Base-by-base conservation (phyloP, 352 stramenopile species). In the Pythium phragmiticola region DNA sequence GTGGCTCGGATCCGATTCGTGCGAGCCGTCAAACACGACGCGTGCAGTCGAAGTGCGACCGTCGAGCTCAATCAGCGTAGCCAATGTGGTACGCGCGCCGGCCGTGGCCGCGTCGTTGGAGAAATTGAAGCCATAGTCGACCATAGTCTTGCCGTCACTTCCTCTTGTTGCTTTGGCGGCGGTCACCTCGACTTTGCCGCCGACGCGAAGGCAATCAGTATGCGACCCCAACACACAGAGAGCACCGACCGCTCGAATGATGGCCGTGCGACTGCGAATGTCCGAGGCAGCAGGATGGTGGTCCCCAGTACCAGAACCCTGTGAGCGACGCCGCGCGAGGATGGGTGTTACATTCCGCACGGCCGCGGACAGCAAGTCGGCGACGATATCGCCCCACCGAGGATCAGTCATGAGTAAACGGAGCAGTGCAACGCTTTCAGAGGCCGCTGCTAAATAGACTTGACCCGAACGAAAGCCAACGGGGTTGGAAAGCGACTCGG, bases 161-260 rank as follows among this genome's bases (percentile, higher is more conserved):
- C 57, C 34, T 13, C 34, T 66, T 26, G 46, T 64, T 33, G 75
- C 68, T 62, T 88, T 82, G 33, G 83, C 69, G 33, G 83, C 69
- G 6, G 78, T 73, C 21, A 96, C 80, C 51, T 78, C 73, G 8
- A 96, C 79, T 64, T 83, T 87, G 3, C 87, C 87, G 21, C 87
- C 87, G 56, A 96, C 78, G 23, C 87, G 82, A 48, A 96, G 74
- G 34, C 85, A 94, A 67, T 96, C 87, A 0, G 84, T 87, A 63
- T 96, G 84, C 3, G 85, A 92, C 2, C 87, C 84, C 34, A 96
- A 61, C 11, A 96, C 85, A 75, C 81, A 94, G 0, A 96, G 68
- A 49, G 87, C 85, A 8, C 85, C 85, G 3, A 94, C 84, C 43
- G 85, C 87, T 58, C 87, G 84, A 61, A 90, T 80, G 52, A 96